Base-by-base conservation (phyloP, 805 yeast genomes). In the Kluyveromyces siamensis region DNA sequence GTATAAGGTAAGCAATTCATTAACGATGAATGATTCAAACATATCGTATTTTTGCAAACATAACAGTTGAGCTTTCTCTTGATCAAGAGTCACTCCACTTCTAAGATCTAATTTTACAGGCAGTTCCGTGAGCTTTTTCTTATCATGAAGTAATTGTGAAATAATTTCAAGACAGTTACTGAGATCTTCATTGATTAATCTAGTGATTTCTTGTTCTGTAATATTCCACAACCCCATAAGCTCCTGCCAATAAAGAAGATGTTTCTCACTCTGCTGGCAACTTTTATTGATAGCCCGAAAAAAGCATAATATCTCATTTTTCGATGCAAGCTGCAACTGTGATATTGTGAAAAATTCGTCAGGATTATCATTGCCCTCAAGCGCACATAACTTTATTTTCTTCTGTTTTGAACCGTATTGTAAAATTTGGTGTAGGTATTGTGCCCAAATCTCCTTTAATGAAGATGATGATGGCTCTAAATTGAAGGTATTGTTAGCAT, bases 41-140 rank as follows among this genome's bases (percentile, higher is more conserved):
- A 60, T 53, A 50, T 81, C 84, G 66, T 77, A 83, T 55, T 76
- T 79, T 2, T 80, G 61, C 37, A 65, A 67, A 6, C 81, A 70
- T 37, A 79, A 66, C 0, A 74, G 60, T 50, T 80, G 84, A 2
- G 82, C 83, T 14, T 73, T 74, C 8, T 73, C 71, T 57, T 72
- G 78, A 40, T 76, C 72, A 37, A 86, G 61, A 0, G 50, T 43
- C 11, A 72, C 49, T 14, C 73, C 47, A 1, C 60, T 50, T 0
- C 83, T 84, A 56, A 79, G 69, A 0, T 19, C 37, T 30, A 62
- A 62, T 1, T 50, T 53, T 0, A 73, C 62, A 8, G 72, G 77
- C 10, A 76, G 60, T 1, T 76, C 70, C 48, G 83, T 87, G 57
- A 84, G 76, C 0, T 73, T 61, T 0, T 62, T 48, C 44, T 81